These are phyloP conservation scores for Calonectria pteridis DNA, from an alignment of 2,329 filamentous ascomycete genomes.

Conservation along the genomic window DNA sequence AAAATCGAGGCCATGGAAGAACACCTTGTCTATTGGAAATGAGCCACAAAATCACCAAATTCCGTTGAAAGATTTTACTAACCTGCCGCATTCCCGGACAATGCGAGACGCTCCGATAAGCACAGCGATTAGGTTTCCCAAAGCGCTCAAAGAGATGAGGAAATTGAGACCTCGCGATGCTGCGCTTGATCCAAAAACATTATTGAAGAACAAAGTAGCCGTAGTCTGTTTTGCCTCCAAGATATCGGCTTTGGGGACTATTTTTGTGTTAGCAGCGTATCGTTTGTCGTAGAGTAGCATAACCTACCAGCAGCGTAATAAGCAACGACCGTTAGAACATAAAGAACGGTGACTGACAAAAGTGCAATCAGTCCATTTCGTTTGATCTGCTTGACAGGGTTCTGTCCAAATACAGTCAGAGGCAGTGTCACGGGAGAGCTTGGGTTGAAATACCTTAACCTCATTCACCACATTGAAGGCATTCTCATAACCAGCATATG, in stretches of 20 bases:
- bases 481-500: conserved; percentile 69
- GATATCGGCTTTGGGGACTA: conserved; percentile 65
- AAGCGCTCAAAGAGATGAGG: conserved; percentile 68
- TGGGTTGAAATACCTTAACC: conserved; percentile 35
- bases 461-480: conserved; percentile 73
- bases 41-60: not conserved
- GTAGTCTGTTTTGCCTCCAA: conserved; percentile 63
- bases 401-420: conserved; percentile 56
- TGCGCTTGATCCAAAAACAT: conserved; percentile 64
- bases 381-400: conserved; percentile 67
- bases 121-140: conserved; percentile 69
- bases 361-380: conserved; percentile 63
- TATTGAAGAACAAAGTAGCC: conserved; percentile 70
- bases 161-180: conserved; percentile 68
- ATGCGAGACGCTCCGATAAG: conserved; percentile 67
- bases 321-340: conserved; percentile 69
- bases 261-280: not conserved
- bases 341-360: conserved; percentile 63
- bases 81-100: conserved; percentile 70
- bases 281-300: not conserved
- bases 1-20: conserved; percentile 68
- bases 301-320: conserved; percentile 66
- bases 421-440: rapidly evolving
- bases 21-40: conserved; percentile 65
- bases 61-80: not conserved